Evolutionary conservation across 2,329 filamentous ascomycete species (phyloP).

Genomic region (Sphaerulina musiva): DNA sequence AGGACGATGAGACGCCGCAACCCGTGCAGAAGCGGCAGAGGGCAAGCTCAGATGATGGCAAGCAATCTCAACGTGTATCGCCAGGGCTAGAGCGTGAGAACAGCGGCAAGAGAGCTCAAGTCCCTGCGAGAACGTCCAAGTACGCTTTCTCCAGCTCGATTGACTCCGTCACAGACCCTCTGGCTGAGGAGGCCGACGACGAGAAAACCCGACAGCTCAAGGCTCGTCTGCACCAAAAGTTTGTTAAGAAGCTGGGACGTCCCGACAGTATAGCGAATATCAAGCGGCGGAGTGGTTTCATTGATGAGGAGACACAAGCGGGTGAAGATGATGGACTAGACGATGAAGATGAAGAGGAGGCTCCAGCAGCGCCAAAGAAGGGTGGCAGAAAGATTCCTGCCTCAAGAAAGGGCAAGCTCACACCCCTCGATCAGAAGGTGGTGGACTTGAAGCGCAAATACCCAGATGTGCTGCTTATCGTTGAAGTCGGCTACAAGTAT

Average conservation of each 20-base stretch:
- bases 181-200: constrained; percentile 42
- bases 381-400: constrained; percentile 45
- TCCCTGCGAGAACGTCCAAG: constrained; percentile 49
- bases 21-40: constrained; percentile 20
- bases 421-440: constrained; percentile 88
- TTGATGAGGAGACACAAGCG: constrained; percentile 48
- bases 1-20: constrained; percentile 12
- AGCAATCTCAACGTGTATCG: neutral
- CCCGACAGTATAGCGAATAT: constrained; percentile 71
- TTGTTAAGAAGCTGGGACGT: constrained; percentile 82
- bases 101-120: constrained; percentile 30
- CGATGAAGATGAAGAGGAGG: constrained; percentile 50
- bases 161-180: constrained; percentile 35
- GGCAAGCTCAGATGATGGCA: constrained; percentile 20
- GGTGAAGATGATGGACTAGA: constrained; percentile 51
- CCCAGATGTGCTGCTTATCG: constrained; percentile 79
- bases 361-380: constrained; percentile 41
- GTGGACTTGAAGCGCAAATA: constrained; percentile 90
- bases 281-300: constrained; percentile 53
- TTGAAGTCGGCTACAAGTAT: constrained; percentile 98
- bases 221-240: constrained; percentile 70
- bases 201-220: constrained; percentile 53
- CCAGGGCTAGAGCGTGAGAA: neutral
- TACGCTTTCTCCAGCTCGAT: constrained; percentile 52
- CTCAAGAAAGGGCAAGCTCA: constrained; percentile 73